phyloP scores from a whole-genome alignment of 2,329 filamentous ascomycete genomes.

The Ceratocystis harringtonii region DNA sequence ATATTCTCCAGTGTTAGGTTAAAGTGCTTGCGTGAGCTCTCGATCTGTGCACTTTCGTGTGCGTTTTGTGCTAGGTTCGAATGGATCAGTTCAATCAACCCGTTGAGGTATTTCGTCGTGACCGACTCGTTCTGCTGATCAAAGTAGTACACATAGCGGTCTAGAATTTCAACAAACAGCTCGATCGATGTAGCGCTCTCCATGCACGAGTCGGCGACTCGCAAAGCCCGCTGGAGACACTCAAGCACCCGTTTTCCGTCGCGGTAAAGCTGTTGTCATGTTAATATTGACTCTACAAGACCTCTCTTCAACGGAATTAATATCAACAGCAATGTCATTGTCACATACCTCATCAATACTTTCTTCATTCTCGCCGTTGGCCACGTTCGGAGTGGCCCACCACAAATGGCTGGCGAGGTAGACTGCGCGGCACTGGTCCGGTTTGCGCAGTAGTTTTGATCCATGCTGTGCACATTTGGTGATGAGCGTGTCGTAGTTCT shows the following conservation, averaged over 20 bases:
- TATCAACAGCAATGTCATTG: neutral
- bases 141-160: constrained; percentile 98
- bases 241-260: constrained; percentile 95
- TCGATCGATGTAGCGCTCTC: constrained; percentile 94
- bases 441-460: constrained; percentile 92
- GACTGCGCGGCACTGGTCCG: constrained; percentile 91
- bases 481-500: constrained; percentile 97
- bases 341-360: constrained; percentile 46
- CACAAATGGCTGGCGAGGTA: constrained; percentile 93
- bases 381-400: constrained; percentile 82
- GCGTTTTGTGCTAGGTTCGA: constrained; percentile 82
- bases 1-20: constrained; percentile 92
- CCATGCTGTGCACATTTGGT: constrained; percentile 95
- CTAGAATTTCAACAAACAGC: constrained; percentile 94
- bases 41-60: constrained; percentile 64
- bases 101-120: constrained; percentile 95
- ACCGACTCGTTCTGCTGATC: constrained; percentile 98
- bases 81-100: constrained; percentile 94
- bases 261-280: constrained; percentile 60
- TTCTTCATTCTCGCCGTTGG: constrained; percentile 64
- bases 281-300: constrained; percentile 18
- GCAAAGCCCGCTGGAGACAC: constrained; percentile 83
- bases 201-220: constrained; percentile 98
- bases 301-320: neutral
- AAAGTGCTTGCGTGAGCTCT: constrained; percentile 87